Base-by-base conservation (phyloP, 805 yeast species). In the Ogataea methylovora region DNA sequence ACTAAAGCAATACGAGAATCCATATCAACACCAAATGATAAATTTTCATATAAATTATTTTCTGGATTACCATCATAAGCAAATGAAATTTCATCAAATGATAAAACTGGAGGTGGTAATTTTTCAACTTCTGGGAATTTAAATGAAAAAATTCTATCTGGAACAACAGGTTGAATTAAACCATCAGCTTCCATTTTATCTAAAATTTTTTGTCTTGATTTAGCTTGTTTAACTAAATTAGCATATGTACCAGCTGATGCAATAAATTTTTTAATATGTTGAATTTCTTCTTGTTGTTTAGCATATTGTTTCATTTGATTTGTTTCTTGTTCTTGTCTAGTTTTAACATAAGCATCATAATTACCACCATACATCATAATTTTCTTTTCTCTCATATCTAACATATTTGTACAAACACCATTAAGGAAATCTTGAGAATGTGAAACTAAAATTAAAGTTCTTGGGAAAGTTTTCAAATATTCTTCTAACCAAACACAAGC, bases 151-250 rank as follows among this genome's bases (percentile, higher is more conserved):
- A 88, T 95, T 67, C 77, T 86, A 63, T 92, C 98, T 34, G 84
- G 82, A 38, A 76, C 87, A 50, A 92, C 98, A 35, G 94, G 81
- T 67, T 84, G 84, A 55, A 92, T 84, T 54, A 84, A 73, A 57
- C 98, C 98, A 61, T 92, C 98, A 50, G 98, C 97, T 70, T 92
- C 98, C 98, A 92, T 92, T 81, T 92, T 92, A 69, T 92, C 98
- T 63, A 92, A 73, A 60, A 92, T 92, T 81, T 92, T 92, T 75
- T 92, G 98, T 70, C 97, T 85, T 23, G 98, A 92, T 67, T 92
- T 92, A 46, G 98, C 98, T 69, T 92, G 98, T 63, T 84, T 86
- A 39, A 92, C 98, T 71, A 92, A 73, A 69, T 92, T 92, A 42
- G 98, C 97, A 68, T 92, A 92, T 36, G 98, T 92, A 88, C 98